Evolutionary conservation across 2,329 filamentous ascomycete genomes (phyloP).

Genomic region (Emericellopsis cladophorae): DNA sequence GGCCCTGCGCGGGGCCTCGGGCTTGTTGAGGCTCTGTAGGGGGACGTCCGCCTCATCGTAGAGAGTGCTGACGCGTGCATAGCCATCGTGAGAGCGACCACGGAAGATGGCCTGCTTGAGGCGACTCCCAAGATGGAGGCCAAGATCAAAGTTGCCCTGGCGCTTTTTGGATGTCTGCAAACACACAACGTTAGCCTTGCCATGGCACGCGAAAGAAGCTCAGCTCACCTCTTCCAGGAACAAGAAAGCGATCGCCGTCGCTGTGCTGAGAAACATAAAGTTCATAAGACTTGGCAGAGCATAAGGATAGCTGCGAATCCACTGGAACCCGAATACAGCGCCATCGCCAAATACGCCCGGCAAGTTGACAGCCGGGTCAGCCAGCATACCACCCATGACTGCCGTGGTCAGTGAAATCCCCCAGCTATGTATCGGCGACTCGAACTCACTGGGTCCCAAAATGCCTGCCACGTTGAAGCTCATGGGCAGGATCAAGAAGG

Average conservation of each 20-base stretch:
- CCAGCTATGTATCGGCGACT: not conserved
- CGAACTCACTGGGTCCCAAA: slow-evolving; percentile 25
- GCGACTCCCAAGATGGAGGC: slow-evolving; percentile 21
- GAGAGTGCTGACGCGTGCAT: slow-evolving; percentile 7
- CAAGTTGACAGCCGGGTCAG: slow-evolving; percentile 50
- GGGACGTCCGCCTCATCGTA: slow-evolving; percentile 1
- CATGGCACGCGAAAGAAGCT: no score
- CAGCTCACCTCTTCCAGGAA: slow-evolving; percentile 50
- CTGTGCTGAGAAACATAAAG: slow-evolving; percentile 42
- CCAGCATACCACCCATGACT: slow-evolving; percentile 53
- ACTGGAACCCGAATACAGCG: slow-evolving; percentile 45
- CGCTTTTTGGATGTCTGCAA: slow-evolving; percentile 33
- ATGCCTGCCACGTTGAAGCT: slow-evolving; percentile 34
- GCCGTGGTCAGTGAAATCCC: not conserved
- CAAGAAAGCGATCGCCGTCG: slow-evolving; percentile 43
- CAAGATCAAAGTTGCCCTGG: slow-evolving; percentile 30
- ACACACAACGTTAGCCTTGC: no score
- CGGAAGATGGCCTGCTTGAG: slow-evolving; percentile 16
- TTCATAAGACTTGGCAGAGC: slow-evolving; percentile 58
- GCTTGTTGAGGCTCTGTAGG: slow-evolving; percentile 1
- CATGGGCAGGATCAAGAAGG: slow-evolving; percentile 32
- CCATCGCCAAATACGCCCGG: slow-evolving; percentile 49
- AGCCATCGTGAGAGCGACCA: slow-evolving; percentile 14
- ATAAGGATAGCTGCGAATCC: slow-evolving; percentile 56
- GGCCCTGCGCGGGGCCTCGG: slow-evolving; percentile 3